phyloP scores from a whole-genome alignment of 2,329 filamentous ascomycete genomes.

The Ophiostoma perfectum region DNA sequence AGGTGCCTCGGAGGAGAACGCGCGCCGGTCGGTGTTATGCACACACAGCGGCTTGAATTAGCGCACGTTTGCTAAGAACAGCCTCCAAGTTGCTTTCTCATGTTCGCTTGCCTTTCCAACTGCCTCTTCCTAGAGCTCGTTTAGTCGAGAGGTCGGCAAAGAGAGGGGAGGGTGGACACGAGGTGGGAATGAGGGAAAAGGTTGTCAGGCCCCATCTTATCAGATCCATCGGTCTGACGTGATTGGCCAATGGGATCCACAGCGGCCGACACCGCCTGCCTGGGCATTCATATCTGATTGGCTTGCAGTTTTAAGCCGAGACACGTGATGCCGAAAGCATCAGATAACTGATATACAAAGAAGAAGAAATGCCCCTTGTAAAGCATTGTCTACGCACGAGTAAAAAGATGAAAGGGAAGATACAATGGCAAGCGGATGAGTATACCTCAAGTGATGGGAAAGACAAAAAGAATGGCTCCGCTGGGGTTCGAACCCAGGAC shows the following conservation, averaged over 20 bases:
- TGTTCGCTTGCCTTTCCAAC: background rate
- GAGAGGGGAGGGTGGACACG: constrained; percentile 9
- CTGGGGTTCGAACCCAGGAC: constrained; percentile 19
- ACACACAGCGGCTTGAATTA: background rate
- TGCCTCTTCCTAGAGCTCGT: background rate
- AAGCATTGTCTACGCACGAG: background rate
- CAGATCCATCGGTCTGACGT: constrained; percentile 23
- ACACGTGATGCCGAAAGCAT: constrained; percentile 3
- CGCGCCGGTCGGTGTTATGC: background rate
- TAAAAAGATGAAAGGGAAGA: background rate
- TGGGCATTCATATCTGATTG: constrained; percentile 19
- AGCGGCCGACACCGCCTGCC: background rate
- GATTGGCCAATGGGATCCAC: constrained; percentile 20
- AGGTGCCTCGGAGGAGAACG: background rate
- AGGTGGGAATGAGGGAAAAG: background rate
- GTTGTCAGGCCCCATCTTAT: constrained; percentile 23
- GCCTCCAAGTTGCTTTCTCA: background rate
- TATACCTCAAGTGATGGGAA: background rate
- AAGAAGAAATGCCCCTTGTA: background rate
- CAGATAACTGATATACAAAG: background rate
- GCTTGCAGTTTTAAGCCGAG: constrained; percentile 10
- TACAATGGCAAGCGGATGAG: background rate
- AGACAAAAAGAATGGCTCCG: constrained; percentile 13
- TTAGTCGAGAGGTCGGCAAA: background rate
- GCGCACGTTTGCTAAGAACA: background rate